Evolutionary conservation across 345 rosid genomes (phyloP), one percentile per base, ranked within the genome.

Genomic region (Durio zibethinus): DNA sequence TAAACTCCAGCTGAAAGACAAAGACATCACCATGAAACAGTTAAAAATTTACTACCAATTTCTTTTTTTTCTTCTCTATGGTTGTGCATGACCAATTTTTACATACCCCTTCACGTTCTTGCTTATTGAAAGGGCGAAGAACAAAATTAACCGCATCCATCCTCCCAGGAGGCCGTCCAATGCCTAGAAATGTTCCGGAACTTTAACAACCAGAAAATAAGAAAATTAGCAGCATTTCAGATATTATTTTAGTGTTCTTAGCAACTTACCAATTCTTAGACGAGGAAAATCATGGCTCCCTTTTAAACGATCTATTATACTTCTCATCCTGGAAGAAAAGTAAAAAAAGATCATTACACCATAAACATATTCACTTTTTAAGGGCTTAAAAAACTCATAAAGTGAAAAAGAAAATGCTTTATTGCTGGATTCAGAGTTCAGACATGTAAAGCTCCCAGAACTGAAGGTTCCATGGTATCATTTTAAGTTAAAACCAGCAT

Each of bases 121-220:
- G 90, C 85, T 80, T 91, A 45, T 67, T 87, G 83, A 96, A 93
- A 29, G 91, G 88, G 15, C 90, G 89, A 38, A 96, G 87, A 74
- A 96, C 99, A 79, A 85, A 91, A 80, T 74, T 90, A 23, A 79
- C 86, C n/a, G 94, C 56, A 79, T 91, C 92, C 95, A 92, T 96
- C 87, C 87, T 93, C 65, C 99, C 99, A 63, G 94, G 97, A 70
- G 99, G 99, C 47, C 97, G 88, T 54, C 99, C 99, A 20, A 92
- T 96, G 50, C 99, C 99, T 96, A 61, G 57, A 81, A 77, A 75
- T 63, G 66, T 83, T 79, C 54, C 63, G 16, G 7, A 25, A 61
- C 52, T 60, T 47, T 35, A 63, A 21, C 52, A 14, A 66, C 57
- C 10, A 6, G 21, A 14, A 4, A 45, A 21, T 11, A 70, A 20